Base-by-base conservation (phyloP, 169 alveolate genomes). In the Plasmodium fragile region DNA sequence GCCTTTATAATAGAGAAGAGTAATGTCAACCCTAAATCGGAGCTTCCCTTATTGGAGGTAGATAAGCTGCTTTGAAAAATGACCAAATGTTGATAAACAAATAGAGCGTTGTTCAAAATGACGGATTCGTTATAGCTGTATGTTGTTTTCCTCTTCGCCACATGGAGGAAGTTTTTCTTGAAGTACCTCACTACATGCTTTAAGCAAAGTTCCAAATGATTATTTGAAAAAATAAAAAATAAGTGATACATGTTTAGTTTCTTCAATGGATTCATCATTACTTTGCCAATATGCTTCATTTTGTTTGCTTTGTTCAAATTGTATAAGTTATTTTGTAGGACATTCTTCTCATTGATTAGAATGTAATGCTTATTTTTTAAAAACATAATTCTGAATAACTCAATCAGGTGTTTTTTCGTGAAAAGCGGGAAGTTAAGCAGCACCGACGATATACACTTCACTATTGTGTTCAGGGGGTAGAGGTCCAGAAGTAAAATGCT, bases 191-290 rank as follows among this genome's bases (percentile, higher is more conserved):
- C 30, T 73, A 85, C 18, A 85, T 85, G 45, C 59, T 85, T 53
- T 49, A 85, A 41, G 16, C 93, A 85, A 72, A 49, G 43, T 73
- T 85, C 80, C 16, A 85, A 13, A 69, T 85, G 32, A 25, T 85
- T 85, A 85, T 85, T 85, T 73, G 93, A 85, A 75, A 85, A 85
- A 0, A 85, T 85, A 85, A 85, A 85, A 85, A 85, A 85, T 73
- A 85, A 28, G 79, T 85, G 93, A 75, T 85, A 73, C 25, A 73
- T 32, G 45, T 75, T 52, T 85, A 85, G 59, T 28, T 75, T 85
- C 70, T 75, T 85, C 79, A 85, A 85, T 13, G 93, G 93, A 30
- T 73, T 85, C 80, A 39, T 34, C 22, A 85, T 75, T 53, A 77
- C 52, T 52, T 85, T 85, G 39, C 55, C 75, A n/a, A 85, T 73